These are phyloP conservation scores for Hevea brasiliensis DNA, from an alignment of 345 rosid species.

Conservation along the genomic window DNA sequence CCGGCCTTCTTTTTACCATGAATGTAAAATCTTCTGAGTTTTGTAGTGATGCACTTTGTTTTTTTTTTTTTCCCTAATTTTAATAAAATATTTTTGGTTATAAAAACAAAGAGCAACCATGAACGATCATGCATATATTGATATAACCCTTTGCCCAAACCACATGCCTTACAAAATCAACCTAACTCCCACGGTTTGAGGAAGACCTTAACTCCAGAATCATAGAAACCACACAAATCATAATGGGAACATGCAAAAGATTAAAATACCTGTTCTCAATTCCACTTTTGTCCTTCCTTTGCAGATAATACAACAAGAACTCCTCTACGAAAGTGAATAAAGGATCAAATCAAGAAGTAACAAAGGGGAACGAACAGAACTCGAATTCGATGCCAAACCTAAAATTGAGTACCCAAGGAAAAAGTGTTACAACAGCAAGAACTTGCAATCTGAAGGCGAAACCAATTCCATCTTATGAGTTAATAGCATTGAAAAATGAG, in stretches of 20 bases:
- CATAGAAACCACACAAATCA: slow-evolving; percentile 57
- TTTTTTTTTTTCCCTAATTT: too few species aligned
- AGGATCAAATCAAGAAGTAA: slow-evolving; percentile 50
- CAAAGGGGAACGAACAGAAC: slow-evolving; percentile 42
- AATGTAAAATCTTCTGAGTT: too few species aligned
- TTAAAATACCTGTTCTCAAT: slow-evolving; percentile 63
- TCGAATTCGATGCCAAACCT: slow-evolving; percentile 38
- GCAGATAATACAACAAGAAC: slow-evolving; percentile 70
- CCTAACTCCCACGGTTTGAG: slow-evolving; percentile 55
- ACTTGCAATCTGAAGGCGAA: slow-evolving; percentile 66
- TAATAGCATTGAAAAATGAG: slow-evolving; percentile 56
- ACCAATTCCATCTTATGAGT: slow-evolving; percentile 59
- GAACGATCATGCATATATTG: slow-evolving; percentile 70
- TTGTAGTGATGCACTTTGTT: too few species aligned
- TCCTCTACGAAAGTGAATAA: slow-evolving; percentile 79
- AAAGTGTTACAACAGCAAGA: slow-evolving; percentile 57
- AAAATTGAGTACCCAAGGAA: slow-evolving; percentile 55
- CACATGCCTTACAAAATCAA: slow-evolving; percentile 78
- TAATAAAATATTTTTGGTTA: too few species aligned
- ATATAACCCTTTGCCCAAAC: slow-evolving; percentile 84
- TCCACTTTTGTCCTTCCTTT: slow-evolving; percentile 61
- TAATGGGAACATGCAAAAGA: slow-evolving; percentile 80
- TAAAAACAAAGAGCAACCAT: slow-evolving; percentile 68
- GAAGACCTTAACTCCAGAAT: slow-evolving; percentile 44
- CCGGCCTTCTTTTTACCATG: too few species aligned